Evolutionary conservation across 768 basidiomycete species (phyloP).

Genomic region (Mycena metata): DNA sequence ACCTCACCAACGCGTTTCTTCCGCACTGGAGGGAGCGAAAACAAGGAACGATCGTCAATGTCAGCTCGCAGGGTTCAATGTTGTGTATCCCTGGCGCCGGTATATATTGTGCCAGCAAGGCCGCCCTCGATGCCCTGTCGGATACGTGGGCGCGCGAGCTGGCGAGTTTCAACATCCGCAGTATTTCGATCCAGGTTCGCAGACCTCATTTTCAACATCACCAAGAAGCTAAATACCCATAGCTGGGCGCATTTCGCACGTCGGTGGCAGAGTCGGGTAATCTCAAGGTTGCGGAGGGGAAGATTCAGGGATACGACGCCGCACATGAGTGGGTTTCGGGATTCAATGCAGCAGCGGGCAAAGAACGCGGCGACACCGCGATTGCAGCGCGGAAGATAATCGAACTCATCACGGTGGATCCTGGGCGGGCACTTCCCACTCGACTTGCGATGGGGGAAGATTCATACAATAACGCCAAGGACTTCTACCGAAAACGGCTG

Average conservation of each 20-base stretch:
- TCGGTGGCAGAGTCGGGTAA: conserved; percentile 32
- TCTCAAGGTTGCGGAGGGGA: conserved; percentile 17
- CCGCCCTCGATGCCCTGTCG: conserved; percentile 35
- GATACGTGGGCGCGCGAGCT: conserved; percentile 19
- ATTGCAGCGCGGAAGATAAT: conserved; percentile 35
- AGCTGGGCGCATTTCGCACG: conserved; percentile 37
- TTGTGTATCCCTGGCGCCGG: conserved; percentile 35
- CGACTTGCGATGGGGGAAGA: conserved; percentile 33
- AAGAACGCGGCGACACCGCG: conserved; percentile 33
- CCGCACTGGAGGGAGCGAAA: conserved; percentile 42
- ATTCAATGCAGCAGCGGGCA: conserved; percentile 29
- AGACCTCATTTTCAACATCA: no score
- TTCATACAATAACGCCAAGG: conserved; percentile 6
- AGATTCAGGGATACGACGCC: conserved; percentile 32
- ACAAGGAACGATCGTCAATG: conserved; percentile 37
- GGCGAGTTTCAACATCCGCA: conserved; percentile 15
- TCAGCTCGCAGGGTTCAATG: conserved; percentile 37
- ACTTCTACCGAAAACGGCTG: conserved; percentile 3
- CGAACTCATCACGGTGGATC: conserved; percentile 27
- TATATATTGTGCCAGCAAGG: conserved; percentile 40
- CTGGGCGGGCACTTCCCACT: conserved; percentile 24
- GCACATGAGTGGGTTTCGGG: conserved; percentile 24
- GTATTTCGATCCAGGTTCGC: conserved; percentile 24
- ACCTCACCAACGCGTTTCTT: conserved; percentile 44
- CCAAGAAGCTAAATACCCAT: neutral